phyloP scores from a whole-genome alignment of 768 basidiomycete species.

The Piloderma croceum region DNA sequence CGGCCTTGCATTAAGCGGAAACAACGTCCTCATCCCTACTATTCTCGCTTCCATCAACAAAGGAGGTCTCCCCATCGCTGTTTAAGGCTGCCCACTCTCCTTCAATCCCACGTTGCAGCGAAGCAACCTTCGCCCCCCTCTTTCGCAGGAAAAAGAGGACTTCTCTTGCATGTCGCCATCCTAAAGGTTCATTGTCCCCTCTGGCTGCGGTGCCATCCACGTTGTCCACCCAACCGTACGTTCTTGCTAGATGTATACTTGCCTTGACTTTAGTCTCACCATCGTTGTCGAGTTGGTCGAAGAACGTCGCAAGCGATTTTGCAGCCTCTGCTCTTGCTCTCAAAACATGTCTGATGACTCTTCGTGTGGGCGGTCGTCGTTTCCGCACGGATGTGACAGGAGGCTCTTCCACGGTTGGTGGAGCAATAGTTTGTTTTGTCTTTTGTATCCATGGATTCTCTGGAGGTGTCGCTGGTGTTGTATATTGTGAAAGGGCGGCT shows the following conservation, averaged over 20 bases:
- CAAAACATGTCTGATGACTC: slow-evolving; percentile 84
- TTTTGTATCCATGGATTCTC: slow-evolving; percentile 66
- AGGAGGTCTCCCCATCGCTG: slow-evolving; percentile 50
- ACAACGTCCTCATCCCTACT: no score
- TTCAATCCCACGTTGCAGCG: slow-evolving; percentile 39
- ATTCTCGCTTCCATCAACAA: slow-evolving; percentile 16
- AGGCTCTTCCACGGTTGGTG: slow-evolving; percentile 31
- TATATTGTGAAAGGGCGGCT: slow-evolving; percentile 68
- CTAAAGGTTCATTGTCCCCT: slow-evolving; percentile 24
- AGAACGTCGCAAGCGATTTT: slow-evolving; percentile 65
- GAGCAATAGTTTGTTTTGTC: slow-evolving; percentile 12
- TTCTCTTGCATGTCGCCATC: slow-evolving; percentile 65
- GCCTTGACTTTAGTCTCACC: slow-evolving; percentile 42
- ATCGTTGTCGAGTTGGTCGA: slow-evolving; percentile 54
- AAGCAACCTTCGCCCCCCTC: slow-evolving; percentile 66
- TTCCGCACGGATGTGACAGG: slow-evolving; percentile 29
- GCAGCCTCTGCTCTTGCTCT: slow-evolving; percentile 81
- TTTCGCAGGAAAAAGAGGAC: slow-evolving; percentile 64
- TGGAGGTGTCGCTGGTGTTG: slow-evolving; percentile 56
- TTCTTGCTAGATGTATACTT: slow-evolving; percentile 42
- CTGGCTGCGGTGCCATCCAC: slow-evolving; percentile 22
- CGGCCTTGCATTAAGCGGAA: no score
- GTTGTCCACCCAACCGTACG: slow-evolving; percentile 33
- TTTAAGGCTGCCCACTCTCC: slow-evolving; percentile 72
- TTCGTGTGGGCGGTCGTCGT: slow-evolving; percentile 65